A percentile compares a stretch with the other conserved stretches of the same genome.
phyloP scores from a whole-genome alignment of 768 basidiomycete genomes.

The Collybiopsis luxurians region DNA sequence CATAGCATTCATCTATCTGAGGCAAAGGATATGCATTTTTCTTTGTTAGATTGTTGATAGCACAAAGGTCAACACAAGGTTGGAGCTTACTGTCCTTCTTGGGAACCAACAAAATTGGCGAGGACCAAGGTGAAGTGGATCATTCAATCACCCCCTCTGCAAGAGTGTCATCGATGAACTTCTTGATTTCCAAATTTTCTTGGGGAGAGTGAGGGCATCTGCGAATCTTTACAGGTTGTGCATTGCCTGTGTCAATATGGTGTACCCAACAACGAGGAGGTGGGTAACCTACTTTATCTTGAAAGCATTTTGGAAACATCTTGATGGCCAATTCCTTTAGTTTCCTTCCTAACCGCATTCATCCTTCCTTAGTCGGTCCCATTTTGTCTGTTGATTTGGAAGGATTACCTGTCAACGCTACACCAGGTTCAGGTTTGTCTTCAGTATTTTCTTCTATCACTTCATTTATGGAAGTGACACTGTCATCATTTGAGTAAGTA shows the following conservation, averaged over 20 bases:
- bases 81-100: slow-evolving; percentile 6
- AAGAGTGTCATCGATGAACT: slow-evolving; percentile 15
- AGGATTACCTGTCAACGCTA: too few species aligned
- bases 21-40: slow-evolving; percentile 24
- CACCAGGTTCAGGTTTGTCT: too few species aligned
- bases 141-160: neutral
- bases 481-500: neutral
- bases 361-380: too few species aligned
- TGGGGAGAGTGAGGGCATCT: slow-evolving; percentile 2
- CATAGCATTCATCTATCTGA: slow-evolving; percentile 12
- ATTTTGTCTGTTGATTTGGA: too few species aligned
- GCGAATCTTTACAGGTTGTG: neutral
- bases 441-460: too few species aligned
- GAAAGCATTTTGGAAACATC: neutral
- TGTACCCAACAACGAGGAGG: neutral
- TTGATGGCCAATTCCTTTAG: neutral
- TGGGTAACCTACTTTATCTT: neutral
- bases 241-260: slow-evolving; percentile 6
- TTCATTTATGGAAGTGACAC: neutral
- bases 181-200: neutral
- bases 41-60: slow-evolving; percentile 19
- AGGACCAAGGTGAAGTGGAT: slow-evolving; percentile 3
- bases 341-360: too few species aligned
- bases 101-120: slow-evolving; percentile 9
- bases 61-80: slow-evolving; percentile 8